Evolutionary conservation across 2,329 filamentous ascomycete genomes (phyloP).

Genomic region (Akanthomyces muscarius): DNA sequence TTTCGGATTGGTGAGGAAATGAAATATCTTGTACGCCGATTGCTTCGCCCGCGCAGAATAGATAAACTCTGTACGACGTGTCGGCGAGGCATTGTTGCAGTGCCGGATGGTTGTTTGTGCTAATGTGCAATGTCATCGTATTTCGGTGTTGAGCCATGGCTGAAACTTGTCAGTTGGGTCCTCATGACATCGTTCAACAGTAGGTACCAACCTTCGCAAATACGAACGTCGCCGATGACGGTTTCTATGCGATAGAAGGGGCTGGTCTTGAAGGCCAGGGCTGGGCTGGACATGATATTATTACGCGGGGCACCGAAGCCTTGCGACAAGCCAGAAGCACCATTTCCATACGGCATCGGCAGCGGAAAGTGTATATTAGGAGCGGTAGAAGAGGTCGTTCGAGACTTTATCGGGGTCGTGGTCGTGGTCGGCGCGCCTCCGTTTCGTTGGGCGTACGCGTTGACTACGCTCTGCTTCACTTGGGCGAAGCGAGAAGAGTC

Average conservation of each 20-base stretch:
- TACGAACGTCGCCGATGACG: constrained; percentile 59
- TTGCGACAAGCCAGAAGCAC: constrained; percentile 1
- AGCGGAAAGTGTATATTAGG: constrained; percentile 16
- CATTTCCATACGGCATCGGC: constrained; percentile 8
- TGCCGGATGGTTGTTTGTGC: constrained; percentile 47
- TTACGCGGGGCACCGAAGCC: constrained; percentile 19
- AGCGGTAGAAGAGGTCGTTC: constrained; percentile 17
- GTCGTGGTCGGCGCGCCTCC: constrained; percentile 24
- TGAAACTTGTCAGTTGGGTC: constrained; percentile 35
- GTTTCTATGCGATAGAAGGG: constrained; percentile 77
- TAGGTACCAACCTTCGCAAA: constrained; percentile 63
- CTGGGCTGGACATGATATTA: constrained; percentile 16
- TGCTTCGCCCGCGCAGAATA: constrained; percentile 73
- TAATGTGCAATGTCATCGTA: constrained; percentile 43
- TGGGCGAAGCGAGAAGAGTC: constrained; percentile 41
- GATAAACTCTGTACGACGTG: constrained; percentile 65
- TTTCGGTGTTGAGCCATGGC: constrained; percentile 54
- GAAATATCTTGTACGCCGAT: constrained; percentile 68
- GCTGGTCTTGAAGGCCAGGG: constrained; percentile 58
- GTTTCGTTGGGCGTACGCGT: constrained; percentile 29
- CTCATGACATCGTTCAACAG: neutral
- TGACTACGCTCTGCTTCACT: constrained; percentile 40
- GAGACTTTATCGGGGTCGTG: constrained; percentile 20
- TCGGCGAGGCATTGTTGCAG: constrained; percentile 57
- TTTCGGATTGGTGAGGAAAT: constrained; percentile 88